These are phyloP conservation scores for Coelastrella sp. DNA, from an alignment of 139 green algal genomes.

Conservation along the genomic window DNA sequence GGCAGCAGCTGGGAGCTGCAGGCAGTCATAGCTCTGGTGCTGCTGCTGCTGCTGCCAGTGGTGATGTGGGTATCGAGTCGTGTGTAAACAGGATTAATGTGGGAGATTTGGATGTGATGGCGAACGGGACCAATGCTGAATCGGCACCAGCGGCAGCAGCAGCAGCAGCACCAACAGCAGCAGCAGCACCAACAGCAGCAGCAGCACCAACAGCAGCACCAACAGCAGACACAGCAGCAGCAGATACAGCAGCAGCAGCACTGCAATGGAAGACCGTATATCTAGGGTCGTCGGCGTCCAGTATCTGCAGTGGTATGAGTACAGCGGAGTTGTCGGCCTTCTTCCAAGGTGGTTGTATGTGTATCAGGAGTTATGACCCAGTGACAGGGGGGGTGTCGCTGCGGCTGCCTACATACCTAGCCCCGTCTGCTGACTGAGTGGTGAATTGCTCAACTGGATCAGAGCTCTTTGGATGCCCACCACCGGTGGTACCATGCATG, in stretches of 20 bases:
- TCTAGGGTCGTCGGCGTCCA: slow-evolving; percentile 63
- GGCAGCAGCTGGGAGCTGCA: not conserved
- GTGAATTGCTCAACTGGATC: too few relatives aligned
- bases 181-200: slow-evolving; percentile 47
- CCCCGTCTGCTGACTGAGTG: not conserved
- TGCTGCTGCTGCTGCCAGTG: not conserved
- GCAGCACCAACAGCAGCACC: slow-evolving; percentile 22
- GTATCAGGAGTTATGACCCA: slow-evolving; percentile 66
- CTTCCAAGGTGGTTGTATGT: slow-evolving; percentile 48
- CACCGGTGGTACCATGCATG: too few relatives aligned
- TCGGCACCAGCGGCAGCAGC: not conserved
- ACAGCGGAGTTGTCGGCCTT: slow-evolving; percentile 67
- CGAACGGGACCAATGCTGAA: too few relatives aligned
- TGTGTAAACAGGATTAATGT: too few relatives aligned
- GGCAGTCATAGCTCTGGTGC: not conserved
- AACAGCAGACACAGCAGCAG: not conserved
- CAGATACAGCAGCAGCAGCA: not conserved
- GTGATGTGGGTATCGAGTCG: too few relatives aligned
- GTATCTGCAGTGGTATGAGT: slow-evolving; percentile 74
- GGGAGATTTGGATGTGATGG: too few relatives aligned
- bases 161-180: too few relatives aligned
- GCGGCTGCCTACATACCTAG: slow-evolving; percentile 21
- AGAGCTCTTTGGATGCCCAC: too few relatives aligned
- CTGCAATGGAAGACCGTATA: slow-evolving; percentile 52
- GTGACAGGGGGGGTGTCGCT: slow-evolving; percentile 49